phyloP scores from a whole-genome alignment of 2,329 filamentous ascomycete species.

The Aspergillus tamarii region DNA sequence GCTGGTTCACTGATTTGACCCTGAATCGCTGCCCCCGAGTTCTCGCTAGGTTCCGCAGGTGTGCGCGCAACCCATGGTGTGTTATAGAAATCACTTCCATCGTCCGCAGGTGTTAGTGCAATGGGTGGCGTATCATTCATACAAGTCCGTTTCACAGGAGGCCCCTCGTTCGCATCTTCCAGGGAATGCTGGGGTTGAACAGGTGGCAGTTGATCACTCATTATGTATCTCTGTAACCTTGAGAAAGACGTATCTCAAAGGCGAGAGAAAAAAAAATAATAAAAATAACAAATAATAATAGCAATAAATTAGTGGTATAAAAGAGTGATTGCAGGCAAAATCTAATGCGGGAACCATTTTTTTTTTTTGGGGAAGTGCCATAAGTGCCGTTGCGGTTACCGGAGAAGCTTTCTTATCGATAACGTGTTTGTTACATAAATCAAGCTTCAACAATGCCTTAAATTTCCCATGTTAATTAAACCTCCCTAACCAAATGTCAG shows the following conservation, averaged over 20 bases:
- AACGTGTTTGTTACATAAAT: constrained; percentile 9
- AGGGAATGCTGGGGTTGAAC: constrained; percentile 18
- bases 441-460: background rate
- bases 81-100: constrained; percentile 48
- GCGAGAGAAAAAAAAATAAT: constrained; percentile 15
- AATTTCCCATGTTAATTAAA: background rate
- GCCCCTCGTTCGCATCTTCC: constrained; percentile 22
- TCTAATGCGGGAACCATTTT: constrained; percentile 21
- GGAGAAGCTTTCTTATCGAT: constrained; percentile 34
- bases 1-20: constrained; percentile 17
- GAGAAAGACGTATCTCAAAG: background rate
- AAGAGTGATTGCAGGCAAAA: background rate
- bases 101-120: constrained; percentile 36
- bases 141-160: constrained; percentile 31
- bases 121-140: constrained; percentile 35
- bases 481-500: background rate
- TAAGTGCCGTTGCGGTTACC: constrained; percentile 31
- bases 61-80: constrained; percentile 38
- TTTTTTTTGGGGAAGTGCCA: constrained; percentile 34
- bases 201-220: constrained; percentile 28
- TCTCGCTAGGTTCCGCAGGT: constrained; percentile 23
- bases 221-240: constrained; percentile 18
- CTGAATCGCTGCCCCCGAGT: constrained; percentile 8
- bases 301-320: background rate
- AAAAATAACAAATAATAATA: constrained; percentile 5